These are phyloP conservation scores for Senna tora DNA, from an alignment of 306 rosid genomes.

Conservation along the genomic window DNA sequence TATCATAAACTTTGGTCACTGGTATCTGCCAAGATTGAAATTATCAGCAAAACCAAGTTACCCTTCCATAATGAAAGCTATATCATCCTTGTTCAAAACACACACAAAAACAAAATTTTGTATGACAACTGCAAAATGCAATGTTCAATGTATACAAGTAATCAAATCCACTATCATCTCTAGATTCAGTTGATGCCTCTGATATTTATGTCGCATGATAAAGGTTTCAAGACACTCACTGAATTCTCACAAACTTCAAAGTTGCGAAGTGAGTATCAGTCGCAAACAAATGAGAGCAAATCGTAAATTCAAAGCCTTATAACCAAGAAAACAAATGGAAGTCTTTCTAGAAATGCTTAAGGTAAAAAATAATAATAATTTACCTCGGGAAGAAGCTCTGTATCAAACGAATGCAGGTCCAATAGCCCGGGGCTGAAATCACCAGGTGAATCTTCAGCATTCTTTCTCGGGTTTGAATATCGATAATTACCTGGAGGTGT, in stretches of 20 bases:
- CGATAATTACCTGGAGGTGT: conserved; percentile 75
- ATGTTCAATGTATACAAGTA: not conserved
- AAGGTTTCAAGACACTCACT: conserved; percentile 3
- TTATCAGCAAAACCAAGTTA: conserved; percentile 30
- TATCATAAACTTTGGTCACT: conserved; percentile 54
- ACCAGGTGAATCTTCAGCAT: conserved; percentile 67
- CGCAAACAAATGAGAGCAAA: not conserved
- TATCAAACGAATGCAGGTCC: conserved; percentile 92
- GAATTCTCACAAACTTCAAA: not conserved
- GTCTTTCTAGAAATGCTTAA: conserved; percentile 25
- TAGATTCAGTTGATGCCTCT: conserved; percentile 7
- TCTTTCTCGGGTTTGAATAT: conserved; percentile 52
- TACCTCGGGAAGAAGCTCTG: conserved; percentile 94
- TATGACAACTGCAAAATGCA: not conserved
- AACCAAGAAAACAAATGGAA: conserved; percentile 12
- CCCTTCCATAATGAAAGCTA: conserved; percentile 4
- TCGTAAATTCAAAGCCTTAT: not conserved
- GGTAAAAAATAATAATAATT: not conserved
- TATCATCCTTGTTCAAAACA: conserved; percentile 7
- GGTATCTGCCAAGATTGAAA: conserved; percentile 61
- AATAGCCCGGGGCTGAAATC: conserved; percentile 95
- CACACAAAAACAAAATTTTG: not conserved
- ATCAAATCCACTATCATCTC: not conserved
- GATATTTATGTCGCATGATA: not conserved
- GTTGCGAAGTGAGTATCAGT: not conserved